Evolutionary conservation across 345 rosid species (phyloP).

Genomic region (Abelmoschus esculentus): DNA sequence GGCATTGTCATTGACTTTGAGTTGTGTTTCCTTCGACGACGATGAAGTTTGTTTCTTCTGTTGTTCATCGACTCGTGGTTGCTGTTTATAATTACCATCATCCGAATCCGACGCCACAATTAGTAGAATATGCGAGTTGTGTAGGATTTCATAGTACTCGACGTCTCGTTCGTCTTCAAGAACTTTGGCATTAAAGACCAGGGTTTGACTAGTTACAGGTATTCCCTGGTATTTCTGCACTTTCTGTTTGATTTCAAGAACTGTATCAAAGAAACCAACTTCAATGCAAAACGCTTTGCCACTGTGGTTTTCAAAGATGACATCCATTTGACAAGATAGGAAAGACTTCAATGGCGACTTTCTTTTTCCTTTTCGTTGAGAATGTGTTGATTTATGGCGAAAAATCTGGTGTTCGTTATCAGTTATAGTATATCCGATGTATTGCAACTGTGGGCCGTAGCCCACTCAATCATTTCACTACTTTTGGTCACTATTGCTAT

Average conservation of each 20-base stretch:
- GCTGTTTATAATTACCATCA: background rate
- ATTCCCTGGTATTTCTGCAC: conserved; percentile 57
- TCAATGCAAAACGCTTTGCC: conserved; percentile 61
- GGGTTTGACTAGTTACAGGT: conserved; percentile 46
- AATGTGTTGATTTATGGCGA: background rate
- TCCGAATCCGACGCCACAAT: conserved; percentile 8
- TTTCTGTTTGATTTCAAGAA: conserved; percentile 69
- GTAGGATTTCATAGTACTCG: conserved; percentile 47
- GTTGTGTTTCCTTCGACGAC: conserved; percentile 25
- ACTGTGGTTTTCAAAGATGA: conserved; percentile 46
- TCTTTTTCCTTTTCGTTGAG: too few relatives aligned
- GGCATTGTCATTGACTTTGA: conserved; percentile 27
- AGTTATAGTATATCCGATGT: background rate
- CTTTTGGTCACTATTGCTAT: too few relatives aligned
- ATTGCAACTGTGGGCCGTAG: background rate
- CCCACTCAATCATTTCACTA: too few relatives aligned
- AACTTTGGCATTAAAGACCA: conserved; percentile 51
- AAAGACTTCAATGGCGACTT: too few relatives aligned
- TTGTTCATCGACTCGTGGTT: conserved; percentile 23
- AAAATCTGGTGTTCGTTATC: background rate
- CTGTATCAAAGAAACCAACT: conserved; percentile 65
- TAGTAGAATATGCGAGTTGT: conserved; percentile 56
- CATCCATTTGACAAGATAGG: conserved; percentile 18
- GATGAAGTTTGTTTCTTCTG: background rate
- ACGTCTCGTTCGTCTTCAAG: conserved; percentile 57